Conservation (phyloP, 1,284 basidiomycete species). For the Coriolopsis trogii region DNA sequence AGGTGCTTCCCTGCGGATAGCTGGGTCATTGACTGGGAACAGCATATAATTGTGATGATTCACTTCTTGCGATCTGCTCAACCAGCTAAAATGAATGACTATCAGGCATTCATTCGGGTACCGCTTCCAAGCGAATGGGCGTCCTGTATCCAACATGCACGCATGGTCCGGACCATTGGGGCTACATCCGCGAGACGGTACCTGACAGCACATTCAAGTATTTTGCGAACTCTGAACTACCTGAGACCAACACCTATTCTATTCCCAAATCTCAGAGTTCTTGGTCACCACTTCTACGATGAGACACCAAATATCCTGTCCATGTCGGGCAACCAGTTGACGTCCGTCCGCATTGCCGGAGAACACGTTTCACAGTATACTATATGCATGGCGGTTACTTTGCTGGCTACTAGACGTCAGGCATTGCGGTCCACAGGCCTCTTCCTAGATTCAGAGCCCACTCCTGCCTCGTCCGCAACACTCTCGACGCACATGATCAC, state of each 20-base stretch:
- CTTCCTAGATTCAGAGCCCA: too few relatives aligned
- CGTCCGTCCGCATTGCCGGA: too few relatives aligned
- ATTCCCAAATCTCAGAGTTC: background rate
- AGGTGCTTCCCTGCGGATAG: background rate
- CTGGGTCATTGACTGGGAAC: background rate
- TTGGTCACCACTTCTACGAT: background rate
- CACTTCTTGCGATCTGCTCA: background rate
- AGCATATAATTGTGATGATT: background rate
- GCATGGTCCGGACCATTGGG: background rate
- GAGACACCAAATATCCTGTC: background rate
- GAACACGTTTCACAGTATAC: too few relatives aligned
- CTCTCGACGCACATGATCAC: too few relatives aligned
- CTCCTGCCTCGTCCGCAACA: too few relatives aligned
- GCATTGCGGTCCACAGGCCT: too few relatives aligned
- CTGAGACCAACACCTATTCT: background rate
- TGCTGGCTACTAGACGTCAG: too few relatives aligned
- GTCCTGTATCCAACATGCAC: background rate
- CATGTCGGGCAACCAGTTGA: background rate
- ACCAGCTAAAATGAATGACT: background rate
- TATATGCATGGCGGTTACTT: too few relatives aligned
- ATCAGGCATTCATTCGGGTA: background rate
- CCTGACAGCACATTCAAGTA: background rate
- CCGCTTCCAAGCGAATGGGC: conserved; percentile 1
- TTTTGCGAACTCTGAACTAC: background rate
- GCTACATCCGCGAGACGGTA: background rate